Base-by-base conservation (phyloP, 1,139 yeast genomes). In the Pichia terricola region DNA sequence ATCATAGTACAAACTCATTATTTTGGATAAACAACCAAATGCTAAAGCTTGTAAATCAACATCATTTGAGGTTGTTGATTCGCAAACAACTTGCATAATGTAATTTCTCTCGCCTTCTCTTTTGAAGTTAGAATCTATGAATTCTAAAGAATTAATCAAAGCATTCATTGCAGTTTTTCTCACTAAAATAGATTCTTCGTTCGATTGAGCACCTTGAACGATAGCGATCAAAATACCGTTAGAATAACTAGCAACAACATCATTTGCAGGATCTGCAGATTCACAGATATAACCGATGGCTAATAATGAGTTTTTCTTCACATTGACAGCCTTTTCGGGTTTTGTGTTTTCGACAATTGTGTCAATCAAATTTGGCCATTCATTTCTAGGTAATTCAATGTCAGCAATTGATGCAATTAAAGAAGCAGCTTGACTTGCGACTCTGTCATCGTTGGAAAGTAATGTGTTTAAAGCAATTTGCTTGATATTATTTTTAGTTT, bases 21-120 rank as follows among this genome's bases (percentile, higher is more conserved):
- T 88, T 58, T 85, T 79, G 38, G 96, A 94, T 49, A 91, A 74
- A 60, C 96, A 94, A 45, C 96, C 98, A 66, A 87, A 91, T 0
- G 97, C 96, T 41, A 95, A 84, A 10, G 95, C 91, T 66, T 89
- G 96, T 50, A 91, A 71, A 56, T 84, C 94, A 40, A 73, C 68
- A 58, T 84, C 85, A 42, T 77, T 76, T 30, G 95, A 85, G 64
- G 91, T 96, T 25, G 98, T 89, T 26, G 97, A 96, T 65, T 91
- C 98, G 67, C 98, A 91, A 10, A 91, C 96, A 42, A 91, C 97
- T 68, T 88, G 96, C 98, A 91, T 91, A 61, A 91, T 84, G 65
- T 84, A 89, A 63, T 91, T 88, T 60, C 98, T 78, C 69, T 91
- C 98, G 49, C 94, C 94, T 60, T 91, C 97, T 50, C 84, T 77